Evolutionary conservation across 495 filamentous ascomycete species (phyloP), one percentile per base, ranked within the genome.

Genomic region (Achaetomiella virescens): DNA sequence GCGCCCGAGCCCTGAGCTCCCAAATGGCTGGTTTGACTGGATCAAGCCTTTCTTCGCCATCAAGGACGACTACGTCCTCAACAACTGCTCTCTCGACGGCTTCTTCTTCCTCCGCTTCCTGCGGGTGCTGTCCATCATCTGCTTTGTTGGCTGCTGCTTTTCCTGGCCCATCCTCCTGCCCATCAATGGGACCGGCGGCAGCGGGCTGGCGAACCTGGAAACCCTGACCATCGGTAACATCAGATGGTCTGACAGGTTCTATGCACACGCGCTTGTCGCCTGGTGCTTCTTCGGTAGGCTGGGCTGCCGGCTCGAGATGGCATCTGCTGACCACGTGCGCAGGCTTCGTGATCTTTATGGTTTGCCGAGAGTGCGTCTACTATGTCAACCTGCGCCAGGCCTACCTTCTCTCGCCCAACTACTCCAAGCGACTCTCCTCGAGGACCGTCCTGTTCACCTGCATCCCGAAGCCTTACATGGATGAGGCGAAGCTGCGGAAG

Each of bases 81-180:
- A 87, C 44, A 80, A 85, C 58, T 79, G 81, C 38, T 88, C 85
- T 0, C 70, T 90, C 2, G 88, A 92, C 64, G 80, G 84, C 31
- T 95, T 87, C 66, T 78, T 95, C 29, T 84, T 88, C 65, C 80
- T 95, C 20, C 86, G 90, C n/a, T 95, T 90, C 62, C 70, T 95
- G 45, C 82, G 84, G 49, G 78, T 87, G 17, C 70, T 84, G 29
- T 79, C 86, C 41, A 74, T 81, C 51, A 84, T 91, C 20, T 87
- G 86, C 68, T 77, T 93, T 38, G 80, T 85, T 11, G 90, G 90
- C 37, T 83, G 76, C 62, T 78, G 71, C 37, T 73, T 93, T 35
- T 85, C 84, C 2, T 93, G 83, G 78, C 88, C 90, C 6, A 75
- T 95, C 43, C 70, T 95, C 37, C 83, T 92, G 61, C 88, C 90